Conservation (phyloP, 2,329 filamentous ascomycete genomes). For the Fusarium continuum region DNA sequence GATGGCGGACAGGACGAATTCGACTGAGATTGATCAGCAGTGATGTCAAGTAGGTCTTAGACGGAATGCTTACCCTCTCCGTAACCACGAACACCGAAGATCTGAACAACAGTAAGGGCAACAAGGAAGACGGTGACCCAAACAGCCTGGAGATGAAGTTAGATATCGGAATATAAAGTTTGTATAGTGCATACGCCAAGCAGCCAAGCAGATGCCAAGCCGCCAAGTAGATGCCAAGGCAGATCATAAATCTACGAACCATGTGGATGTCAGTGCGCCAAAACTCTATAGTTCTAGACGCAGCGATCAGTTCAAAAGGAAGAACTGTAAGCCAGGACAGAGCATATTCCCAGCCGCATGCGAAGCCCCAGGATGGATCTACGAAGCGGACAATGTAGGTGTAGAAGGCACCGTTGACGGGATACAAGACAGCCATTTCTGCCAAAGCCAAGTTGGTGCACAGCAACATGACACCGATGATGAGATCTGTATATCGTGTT, state of each 20-base stretch:
- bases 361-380: conserved; percentile 93
- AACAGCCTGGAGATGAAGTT: conserved; percentile 56
- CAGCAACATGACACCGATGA: conserved; percentile 32
- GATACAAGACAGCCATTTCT: conserved; percentile 90
- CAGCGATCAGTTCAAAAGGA: conserved; percentile 86
- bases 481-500: conserved; percentile 47
- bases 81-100: conserved; percentile 88
- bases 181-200: conserved; percentile 8
- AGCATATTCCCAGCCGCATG: conserved; percentile 95
- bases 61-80: conserved; percentile 67
- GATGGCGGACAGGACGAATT: conserved; percentile 85
- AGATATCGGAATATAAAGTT: not conserved
- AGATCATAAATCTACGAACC: conserved; percentile 6
- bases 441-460: conserved; percentile 86
- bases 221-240: conserved; percentile 4
- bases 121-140: conserved; percentile 86
- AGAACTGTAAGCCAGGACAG: conserved; percentile 87
- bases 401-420: conserved; percentile 90
- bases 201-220: conserved; percentile 1
- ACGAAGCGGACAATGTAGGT: conserved; percentile 91
- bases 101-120: conserved; percentile 80
- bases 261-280: conserved; percentile 74
- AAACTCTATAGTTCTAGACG: conserved; percentile 82
- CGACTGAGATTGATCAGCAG: conserved; percentile 53
- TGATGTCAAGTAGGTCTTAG: rapidly evolving